phyloP scores from a whole-genome alignment of 345 rosid species.

The Dovyalis caffra region DNA sequence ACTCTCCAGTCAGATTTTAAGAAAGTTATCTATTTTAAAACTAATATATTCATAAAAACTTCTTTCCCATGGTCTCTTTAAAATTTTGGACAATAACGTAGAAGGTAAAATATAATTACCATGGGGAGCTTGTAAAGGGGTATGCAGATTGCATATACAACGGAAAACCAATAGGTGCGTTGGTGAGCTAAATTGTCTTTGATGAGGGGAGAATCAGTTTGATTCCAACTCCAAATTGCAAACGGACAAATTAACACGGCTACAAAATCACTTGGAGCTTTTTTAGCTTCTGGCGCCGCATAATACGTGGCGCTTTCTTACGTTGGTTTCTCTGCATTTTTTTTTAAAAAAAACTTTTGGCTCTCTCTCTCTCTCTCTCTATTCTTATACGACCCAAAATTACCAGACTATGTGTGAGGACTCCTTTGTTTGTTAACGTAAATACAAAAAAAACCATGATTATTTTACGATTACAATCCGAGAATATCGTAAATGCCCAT shows the following conservation, averaged over 20 bases:
- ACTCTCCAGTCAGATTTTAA: too few species aligned
- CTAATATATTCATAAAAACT: too few species aligned
- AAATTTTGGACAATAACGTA: too few species aligned
- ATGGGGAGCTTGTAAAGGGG: not conserved
- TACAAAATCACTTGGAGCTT: conserved; percentile 30
- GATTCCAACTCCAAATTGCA: conserved; percentile 54
- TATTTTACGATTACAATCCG: not conserved
- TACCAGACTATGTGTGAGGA: conserved; percentile 20
- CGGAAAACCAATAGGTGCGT: conserved; percentile 7
- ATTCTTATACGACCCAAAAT: conserved; percentile 7
- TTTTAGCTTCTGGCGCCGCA: conserved; percentile 42
- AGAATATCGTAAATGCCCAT: not conserved
- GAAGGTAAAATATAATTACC: too few species aligned
- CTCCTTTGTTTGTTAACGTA: not conserved
- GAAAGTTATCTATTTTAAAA: too few species aligned
- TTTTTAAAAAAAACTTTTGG: not conserved
- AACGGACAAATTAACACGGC: conserved; percentile 32
- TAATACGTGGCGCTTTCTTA: conserved; percentile 43
- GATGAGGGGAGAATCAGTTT: conserved; percentile 4
- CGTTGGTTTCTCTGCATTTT: conserved; percentile 37
- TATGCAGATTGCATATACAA: not conserved
- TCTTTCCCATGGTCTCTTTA: too few species aligned
- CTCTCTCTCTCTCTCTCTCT: not conserved
- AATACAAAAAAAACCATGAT: conserved; percentile 6
- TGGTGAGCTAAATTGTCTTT: conserved; percentile 24